Evolutionary conservation across 2,329 filamentous ascomycete genomes (phyloP).

Genomic region (Exophiala phaeomuriformis): DNA sequence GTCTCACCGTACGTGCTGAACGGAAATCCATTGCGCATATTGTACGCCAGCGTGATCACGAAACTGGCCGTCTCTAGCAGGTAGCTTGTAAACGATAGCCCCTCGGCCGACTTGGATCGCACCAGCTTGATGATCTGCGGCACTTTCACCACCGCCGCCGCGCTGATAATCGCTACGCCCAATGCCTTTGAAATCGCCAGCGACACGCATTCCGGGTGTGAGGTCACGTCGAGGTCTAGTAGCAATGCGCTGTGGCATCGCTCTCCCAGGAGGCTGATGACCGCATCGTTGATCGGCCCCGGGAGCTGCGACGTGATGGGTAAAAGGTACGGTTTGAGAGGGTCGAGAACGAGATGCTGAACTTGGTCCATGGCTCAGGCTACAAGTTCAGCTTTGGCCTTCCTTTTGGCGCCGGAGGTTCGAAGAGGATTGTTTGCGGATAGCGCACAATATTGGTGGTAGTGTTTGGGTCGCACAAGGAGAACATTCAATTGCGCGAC

Average conservation of each 20-base stretch:
- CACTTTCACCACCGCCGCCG: constrained; percentile 87
- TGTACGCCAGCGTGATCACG: constrained; percentile 87
- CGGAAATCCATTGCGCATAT: constrained; percentile 80
- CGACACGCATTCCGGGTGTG: constrained; percentile 72
- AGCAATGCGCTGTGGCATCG: constrained; percentile 80
- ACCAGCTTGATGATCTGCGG: constrained; percentile 93
- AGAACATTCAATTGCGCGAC: background rate
- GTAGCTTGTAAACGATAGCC: constrained; percentile 84
- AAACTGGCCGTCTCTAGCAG: constrained; percentile 83
- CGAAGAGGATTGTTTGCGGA: background rate
- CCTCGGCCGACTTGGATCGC: constrained; percentile 68
- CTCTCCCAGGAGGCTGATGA: constrained; percentile 70
- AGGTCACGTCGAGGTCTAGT: constrained; percentile 69
- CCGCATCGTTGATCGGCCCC: constrained; percentile 63
- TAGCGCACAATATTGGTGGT: background rate
- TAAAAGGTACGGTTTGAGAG: constrained; percentile 46
- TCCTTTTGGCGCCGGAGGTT: background rate
- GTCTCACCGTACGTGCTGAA: constrained; percentile 98
- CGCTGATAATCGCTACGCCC: constrained; percentile 85
- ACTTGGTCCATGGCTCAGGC: constrained; percentile 34
- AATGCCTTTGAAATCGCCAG: constrained; percentile 86
- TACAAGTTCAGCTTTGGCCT: background rate
- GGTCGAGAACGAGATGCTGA: constrained; percentile 36
- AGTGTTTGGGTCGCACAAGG: background rate
- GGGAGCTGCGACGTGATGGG: constrained; percentile 69